These are phyloP conservation scores for Hypomontagnella monticulosa DNA, from an alignment of 495 filamentous ascomycete genomes.

Conservation along the genomic window DNA sequence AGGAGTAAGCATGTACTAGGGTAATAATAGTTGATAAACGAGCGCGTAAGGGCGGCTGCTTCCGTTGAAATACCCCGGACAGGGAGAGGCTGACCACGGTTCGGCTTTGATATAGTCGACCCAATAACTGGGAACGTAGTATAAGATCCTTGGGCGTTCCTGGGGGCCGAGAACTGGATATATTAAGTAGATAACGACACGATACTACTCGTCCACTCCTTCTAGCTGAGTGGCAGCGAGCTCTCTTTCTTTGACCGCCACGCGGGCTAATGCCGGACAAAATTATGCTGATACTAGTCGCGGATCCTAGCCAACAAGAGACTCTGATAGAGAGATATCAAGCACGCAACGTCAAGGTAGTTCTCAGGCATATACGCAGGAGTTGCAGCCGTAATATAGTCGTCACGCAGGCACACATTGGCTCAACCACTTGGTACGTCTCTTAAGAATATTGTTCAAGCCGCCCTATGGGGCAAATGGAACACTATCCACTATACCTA, in stretches of 20 bases:
- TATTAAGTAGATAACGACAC: slow-evolving; percentile 25
- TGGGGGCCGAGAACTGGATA: slow-evolving; percentile 23
- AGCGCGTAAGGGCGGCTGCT: slow-evolving; percentile 39
- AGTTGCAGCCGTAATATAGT: slow-evolving; percentile 32
- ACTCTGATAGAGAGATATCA: slow-evolving; percentile 12
- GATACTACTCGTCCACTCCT: slow-evolving; percentile 24
- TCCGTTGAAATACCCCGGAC: slow-evolving; percentile 40
- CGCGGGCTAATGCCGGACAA: slow-evolving; percentile 27
- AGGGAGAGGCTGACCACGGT: slow-evolving; percentile 8
- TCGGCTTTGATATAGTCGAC: slow-evolving; percentile 23
- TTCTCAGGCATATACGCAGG: slow-evolving; percentile 20
- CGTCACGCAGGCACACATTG: slow-evolving; percentile 17
- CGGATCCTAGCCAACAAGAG: slow-evolving; percentile 29
- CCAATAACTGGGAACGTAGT: slow-evolving; percentile 35
- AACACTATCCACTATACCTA: slow-evolving; percentile 32
- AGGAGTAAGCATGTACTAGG: slow-evolving; percentile 37
- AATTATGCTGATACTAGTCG: slow-evolving; percentile 31
- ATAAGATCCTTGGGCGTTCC: slow-evolving; percentile 24
- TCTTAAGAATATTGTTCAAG: slow-evolving; percentile 9
- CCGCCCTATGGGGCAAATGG: slow-evolving; percentile 37
- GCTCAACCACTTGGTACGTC: slow-evolving; percentile 23
- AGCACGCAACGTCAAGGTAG: slow-evolving; percentile 19
- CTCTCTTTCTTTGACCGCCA: slow-evolving; percentile 32
- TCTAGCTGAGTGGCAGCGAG: slow-evolving; percentile 19
- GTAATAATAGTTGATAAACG: slow-evolving; percentile 15